phyloP scores from a whole-genome alignment of 306 rosid genomes.

The Sicyos baderoa region DNA sequence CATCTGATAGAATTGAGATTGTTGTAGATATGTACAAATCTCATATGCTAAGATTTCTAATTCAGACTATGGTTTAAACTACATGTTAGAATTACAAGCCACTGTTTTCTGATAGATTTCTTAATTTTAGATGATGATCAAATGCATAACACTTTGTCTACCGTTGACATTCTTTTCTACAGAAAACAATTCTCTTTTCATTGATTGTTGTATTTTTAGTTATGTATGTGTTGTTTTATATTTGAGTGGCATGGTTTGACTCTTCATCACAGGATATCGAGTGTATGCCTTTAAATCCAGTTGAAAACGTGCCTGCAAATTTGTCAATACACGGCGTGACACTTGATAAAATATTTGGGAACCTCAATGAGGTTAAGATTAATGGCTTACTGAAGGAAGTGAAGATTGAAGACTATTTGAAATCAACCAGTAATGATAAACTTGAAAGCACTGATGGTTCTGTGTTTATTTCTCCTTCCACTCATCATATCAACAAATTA shows the following conservation, averaged over 20 bases:
- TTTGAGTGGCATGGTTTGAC: conserved; percentile 23
- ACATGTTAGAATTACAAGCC: conserved; percentile 2
- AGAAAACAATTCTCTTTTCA: neutral
- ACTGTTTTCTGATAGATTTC: neutral
- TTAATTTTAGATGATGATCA: neutral
- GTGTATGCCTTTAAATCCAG: conserved; percentile 83
- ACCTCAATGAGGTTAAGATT: conserved; percentile 38
- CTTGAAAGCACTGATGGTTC: conserved; percentile 36
- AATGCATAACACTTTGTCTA: neutral
- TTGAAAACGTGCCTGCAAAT: conserved; percentile 67
- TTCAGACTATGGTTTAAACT: neutral
- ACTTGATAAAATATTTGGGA: conserved; percentile 37
- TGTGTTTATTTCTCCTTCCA: conserved; percentile 26
- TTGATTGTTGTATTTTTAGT: neutral
- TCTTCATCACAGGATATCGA: conserved; percentile 66
- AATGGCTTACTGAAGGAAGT: conserved; percentile 40
- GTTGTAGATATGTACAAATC: neutral
- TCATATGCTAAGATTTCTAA: neutral
- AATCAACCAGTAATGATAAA: conserved; percentile 33
- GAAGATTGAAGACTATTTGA: conserved; percentile 40
- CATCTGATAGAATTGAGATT: conserved; percentile 5
- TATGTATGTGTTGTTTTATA: conserved; percentile 2
- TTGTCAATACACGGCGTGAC: conserved; percentile 34
- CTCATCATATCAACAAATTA: conserved; percentile 39
- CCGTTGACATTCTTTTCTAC: neutral